phyloP scores from a whole-genome alignment of 1,284 basidiomycete species.

The Puccinia triticina region DNA sequence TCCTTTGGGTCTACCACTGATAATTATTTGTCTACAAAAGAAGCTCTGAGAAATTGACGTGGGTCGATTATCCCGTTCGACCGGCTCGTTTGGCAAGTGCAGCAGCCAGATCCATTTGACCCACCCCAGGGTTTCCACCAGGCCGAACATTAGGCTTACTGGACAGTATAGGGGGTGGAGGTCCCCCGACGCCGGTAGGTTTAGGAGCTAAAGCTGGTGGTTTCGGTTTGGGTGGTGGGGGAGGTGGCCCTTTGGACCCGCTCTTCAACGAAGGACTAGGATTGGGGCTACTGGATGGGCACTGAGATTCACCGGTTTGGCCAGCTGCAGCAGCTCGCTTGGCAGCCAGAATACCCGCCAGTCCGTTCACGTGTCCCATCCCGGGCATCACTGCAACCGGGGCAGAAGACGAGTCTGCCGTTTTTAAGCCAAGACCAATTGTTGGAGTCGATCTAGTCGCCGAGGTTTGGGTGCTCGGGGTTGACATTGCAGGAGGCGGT shows the following conservation, averaged over 20 bases:
- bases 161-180: constrained; percentile 62
- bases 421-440: constrained; percentile 53
- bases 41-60: neutral
- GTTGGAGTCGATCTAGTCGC: constrained; percentile 54
- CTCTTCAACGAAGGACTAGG: neutral
- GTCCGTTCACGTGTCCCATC: constrained; percentile 60
- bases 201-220: constrained; percentile 63
- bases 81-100: constrained; percentile 55
- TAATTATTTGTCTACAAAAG: neutral
- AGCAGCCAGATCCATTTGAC: constrained; percentile 80
- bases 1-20: neutral
- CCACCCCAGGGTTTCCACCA: constrained; percentile 65
- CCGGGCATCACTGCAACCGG: constrained; percentile 62
- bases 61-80: constrained; percentile 19
- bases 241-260: constrained; percentile 53
- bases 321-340: constrained; percentile 60
- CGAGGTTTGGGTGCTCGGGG: constrained; percentile 61
- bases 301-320: constrained; percentile 14
- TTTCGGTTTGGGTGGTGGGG: constrained; percentile 62
- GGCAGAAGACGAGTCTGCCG: constrained; percentile 59
- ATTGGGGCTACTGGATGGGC: constrained; percentile 3
- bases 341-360: constrained; percentile 61
- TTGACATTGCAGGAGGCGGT: constrained; percentile 55
- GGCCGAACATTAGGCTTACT: constrained; percentile 66
- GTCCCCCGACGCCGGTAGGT: constrained; percentile 56